Percentiles rank a stretch among this genome's conserved stretches.
These are phyloP conservation scores for Leccinum incarnatum DNA, from an alignment of 768 basidiomycete species.

Conservation along the genomic window DNA sequence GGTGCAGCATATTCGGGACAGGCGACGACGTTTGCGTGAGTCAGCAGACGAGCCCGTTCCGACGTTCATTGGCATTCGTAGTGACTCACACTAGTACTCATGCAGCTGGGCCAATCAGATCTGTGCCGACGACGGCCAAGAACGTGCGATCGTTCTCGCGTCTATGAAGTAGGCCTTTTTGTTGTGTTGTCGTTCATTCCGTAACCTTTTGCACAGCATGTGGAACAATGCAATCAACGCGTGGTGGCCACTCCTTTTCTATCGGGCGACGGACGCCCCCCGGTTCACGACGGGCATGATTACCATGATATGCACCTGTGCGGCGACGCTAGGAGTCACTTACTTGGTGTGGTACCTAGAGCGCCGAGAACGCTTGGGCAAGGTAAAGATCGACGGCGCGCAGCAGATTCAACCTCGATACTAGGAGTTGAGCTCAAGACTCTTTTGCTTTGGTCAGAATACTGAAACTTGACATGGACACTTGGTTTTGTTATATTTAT, in stretches of 20 bases:
- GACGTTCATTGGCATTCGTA: neutral
- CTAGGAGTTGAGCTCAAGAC: neutral
- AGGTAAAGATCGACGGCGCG: neutral
- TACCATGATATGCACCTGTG: slow-evolving; percentile 58
- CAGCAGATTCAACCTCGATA: neutral
- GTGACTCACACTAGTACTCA: neutral
- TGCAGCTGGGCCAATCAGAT: slow-evolving; percentile 77
- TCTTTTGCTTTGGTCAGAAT: neutral
- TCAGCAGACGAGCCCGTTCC: slow-evolving; percentile 4
- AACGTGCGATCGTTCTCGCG: slow-evolving; percentile 65
- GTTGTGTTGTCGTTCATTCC: neutral
- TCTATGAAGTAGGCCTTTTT: slow-evolving; percentile 61
- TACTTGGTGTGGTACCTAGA: slow-evolving; percentile 58
- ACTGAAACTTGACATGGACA: neutral
- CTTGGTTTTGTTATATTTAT: neutral
- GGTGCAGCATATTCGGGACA: slow-evolving; percentile 75
- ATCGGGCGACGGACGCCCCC: slow-evolving; percentile 72
- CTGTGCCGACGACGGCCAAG: slow-evolving; percentile 67
- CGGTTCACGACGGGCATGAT: slow-evolving; percentile 66
- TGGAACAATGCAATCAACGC: slow-evolving; percentile 69
- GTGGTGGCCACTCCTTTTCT: slow-evolving; percentile 71
- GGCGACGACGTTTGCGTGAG: slow-evolving; percentile 71
- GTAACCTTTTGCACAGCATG: slow-evolving; percentile 40
- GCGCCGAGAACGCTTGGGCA: slow-evolving; percentile 29
- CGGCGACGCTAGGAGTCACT: slow-evolving; percentile 55